Evolutionary conservation across 2,329 filamentous ascomycete species (phyloP), one percentile per base, ranked within the genome.

Genomic region (Exophiala alcalophila): DNA sequence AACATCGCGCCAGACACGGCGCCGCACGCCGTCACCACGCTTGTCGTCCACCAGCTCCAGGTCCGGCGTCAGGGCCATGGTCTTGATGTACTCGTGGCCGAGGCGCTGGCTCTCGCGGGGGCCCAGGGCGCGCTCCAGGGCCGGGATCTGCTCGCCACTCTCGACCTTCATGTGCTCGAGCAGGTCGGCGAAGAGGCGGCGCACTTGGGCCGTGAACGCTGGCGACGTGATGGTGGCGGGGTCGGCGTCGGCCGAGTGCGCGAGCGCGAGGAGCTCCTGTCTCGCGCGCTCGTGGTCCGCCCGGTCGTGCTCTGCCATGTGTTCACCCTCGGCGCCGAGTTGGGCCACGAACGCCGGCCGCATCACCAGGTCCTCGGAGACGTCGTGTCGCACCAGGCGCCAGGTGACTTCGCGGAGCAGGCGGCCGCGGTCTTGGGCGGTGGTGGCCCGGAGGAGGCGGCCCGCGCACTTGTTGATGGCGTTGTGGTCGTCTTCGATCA

Each of bases 401-500:
- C 47, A 51, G 19, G 47, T 47, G 30, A 52, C 37, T 26, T 49
- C 40, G 14, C 25, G 28, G 7, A 55, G 35, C 6, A 51, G 40
- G 5, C 29, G 39, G 27, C 28, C 27, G 14, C 38, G 39, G 4
- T 38, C 38, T 5, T 26, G 24, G 8, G 38, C 19, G 3, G 49
- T 47, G 37, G 90, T 91, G 0, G 86, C 84, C 40, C 86, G 74
- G 67, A 87, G 87, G 2, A 91, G 90, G 7, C 84, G 74, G 18
- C 95, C 86, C 0, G 90, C 81, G 52, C 95, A 80, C 9, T 85
- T 92, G 69, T 97, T 97, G 65, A 97, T 89, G 21, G 35, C 35
- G 24, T 24, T 35, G 44, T 55, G 52, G 38, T 55, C 52, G 15
- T 37, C 24, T n/a, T 55, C 47, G 40, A 55, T 55, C 24, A 55